Base-by-base conservation (phyloP, 495 filamentous ascomycete species). In the Sporormia fimetaria region DNA sequence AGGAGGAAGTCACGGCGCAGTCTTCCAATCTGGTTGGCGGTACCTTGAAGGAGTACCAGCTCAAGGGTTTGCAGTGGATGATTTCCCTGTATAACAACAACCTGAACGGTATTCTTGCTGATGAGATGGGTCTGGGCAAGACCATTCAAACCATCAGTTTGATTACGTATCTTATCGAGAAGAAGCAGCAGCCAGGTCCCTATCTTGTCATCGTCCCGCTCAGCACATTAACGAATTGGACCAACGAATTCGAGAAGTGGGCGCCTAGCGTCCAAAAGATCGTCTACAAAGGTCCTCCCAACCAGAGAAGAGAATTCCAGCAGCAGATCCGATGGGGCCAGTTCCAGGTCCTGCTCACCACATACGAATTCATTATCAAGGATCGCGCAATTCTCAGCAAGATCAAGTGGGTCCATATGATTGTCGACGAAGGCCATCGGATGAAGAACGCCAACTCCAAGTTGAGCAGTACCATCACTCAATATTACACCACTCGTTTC, bases 371-470 rank as follows among this genome's bases (percentile, higher is more conserved):
- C 68, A 94, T 98, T 61, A 98, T 98, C 68, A 96, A 95, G 66
- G 90, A 98, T 55, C 80, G 88, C 17, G 87, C 87, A 1, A 68
- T 98, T 36, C 67, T 98, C 21, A 86, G 80, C 65, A 96, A 95
- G 68, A 82, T 98, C 58, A 94, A 94, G 61, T 98, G 90, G 90
- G 80, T 90, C 37, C 92, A 98, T 64, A 96, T 98, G 90, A 94
- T 98, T 49, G 93, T 98, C 39, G 90, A 98, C 52, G 90, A 98
- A 68, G 90, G 90, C 62, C 90, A 98, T 63, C 87, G 90, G 55
- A 98, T 98, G 90, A 98, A 98, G 74, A 98, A 98, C 62, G 68
- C 83, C n/a, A 78, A 86, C 47, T 98, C 90, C 11, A 98, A 98
- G 64, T 71, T 98, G 52, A 94, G 84, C 63, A 84, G 78, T 54